phyloP scores from a whole-genome alignment of 2,329 filamentous ascomycete species.

The Diaporthe nobilis region DNA sequence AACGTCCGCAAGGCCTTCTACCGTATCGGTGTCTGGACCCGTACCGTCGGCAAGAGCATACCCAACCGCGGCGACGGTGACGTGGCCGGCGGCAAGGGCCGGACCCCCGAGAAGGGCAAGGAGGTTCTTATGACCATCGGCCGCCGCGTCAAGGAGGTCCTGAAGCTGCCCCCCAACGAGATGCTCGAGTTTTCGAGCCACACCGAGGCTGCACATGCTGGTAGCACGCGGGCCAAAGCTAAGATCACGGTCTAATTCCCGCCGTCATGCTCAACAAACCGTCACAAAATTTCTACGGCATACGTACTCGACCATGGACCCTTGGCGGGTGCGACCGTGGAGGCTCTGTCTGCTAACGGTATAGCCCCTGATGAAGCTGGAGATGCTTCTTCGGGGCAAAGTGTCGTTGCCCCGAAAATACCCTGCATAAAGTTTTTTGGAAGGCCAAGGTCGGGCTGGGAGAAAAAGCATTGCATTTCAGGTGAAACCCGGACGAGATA shows the following conservation, averaged over 20 bases:
- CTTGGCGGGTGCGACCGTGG: not conserved
- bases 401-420: slow-evolving; percentile 32
- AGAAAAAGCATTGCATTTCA: slow-evolving; percentile 33
- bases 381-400: slow-evolving; percentile 24
- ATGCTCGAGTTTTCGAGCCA: slow-evolving; percentile 95
- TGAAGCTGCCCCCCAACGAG: slow-evolving; percentile 83
- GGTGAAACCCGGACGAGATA: slow-evolving; percentile 25
- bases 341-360: not conserved
- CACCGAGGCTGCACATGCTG: slow-evolving; percentile 91
- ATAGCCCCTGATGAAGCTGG: not conserved
- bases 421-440: slow-evolving; percentile 36
- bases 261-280: slow-evolving; percentile 12
- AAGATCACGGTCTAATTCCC: slow-evolving; percentile 83
- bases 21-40: slow-evolving; percentile 97
- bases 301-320: not conserved
- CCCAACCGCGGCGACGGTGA: slow-evolving; percentile 81
- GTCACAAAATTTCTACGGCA: slow-evolving; percentile 17
- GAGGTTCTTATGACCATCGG: slow-evolving; percentile 89
- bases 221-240: slow-evolving; percentile 95
- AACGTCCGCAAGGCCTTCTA: slow-evolving; percentile 99
- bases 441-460: slow-evolving; percentile 7
- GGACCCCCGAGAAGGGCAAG: slow-evolving; percentile 84
- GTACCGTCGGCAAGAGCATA: slow-evolving; percentile 89
- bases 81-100: slow-evolving; percentile 82
- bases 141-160: slow-evolving; percentile 90